These are phyloP conservation scores for Meyerozyma smithsonii DNA, from an alignment of 1,139 yeast genomes.

Conservation along the genomic window DNA sequence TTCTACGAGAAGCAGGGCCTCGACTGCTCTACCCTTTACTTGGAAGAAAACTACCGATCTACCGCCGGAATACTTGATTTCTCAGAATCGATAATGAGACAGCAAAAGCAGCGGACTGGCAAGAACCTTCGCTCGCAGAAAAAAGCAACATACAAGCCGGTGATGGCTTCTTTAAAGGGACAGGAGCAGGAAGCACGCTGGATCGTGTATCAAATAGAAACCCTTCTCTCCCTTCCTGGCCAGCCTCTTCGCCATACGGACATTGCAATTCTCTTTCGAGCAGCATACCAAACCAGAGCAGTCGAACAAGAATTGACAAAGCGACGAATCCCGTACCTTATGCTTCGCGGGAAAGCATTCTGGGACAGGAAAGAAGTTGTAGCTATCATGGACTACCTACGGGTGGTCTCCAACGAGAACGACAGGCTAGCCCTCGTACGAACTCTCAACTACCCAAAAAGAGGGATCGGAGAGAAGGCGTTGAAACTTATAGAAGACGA, in stretches of 20 bases:
- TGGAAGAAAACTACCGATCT: constrained; percentile 78
- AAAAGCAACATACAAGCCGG: constrained; percentile 41
- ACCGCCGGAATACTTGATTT: constrained; percentile 59
- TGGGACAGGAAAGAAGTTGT: constrained; percentile 76
- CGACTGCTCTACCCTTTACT: constrained; percentile 29
- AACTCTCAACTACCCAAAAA: constrained; percentile 54
- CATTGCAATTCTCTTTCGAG: constrained; percentile 67
- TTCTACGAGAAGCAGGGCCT: constrained; percentile 28
- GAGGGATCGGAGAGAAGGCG: constrained; percentile 68
- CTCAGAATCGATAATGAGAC: constrained; percentile 65
- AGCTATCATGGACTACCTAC: constrained; percentile 57
- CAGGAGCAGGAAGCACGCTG: constrained; percentile 52
- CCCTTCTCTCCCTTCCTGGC: constrained; percentile 35
- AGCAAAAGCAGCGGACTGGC: constrained; percentile 43
- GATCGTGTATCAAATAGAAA: constrained; percentile 52
- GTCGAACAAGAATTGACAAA: constrained; percentile 60
- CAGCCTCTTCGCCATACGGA: constrained; percentile 44
- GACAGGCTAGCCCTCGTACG: constrained; percentile 60
- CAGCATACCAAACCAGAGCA: constrained; percentile 50
- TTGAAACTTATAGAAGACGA: constrained; percentile 32
- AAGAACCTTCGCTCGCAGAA: constrained; percentile 47
- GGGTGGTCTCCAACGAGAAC: constrained; percentile 50
- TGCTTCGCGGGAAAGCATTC: constrained; percentile 70
- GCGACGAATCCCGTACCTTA: constrained; percentile 55
- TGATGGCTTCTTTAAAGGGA: constrained; percentile 34